phyloP scores from a whole-genome alignment of 225 moss, liverwort and hornwort genomes.

The Sphagnum contortum region DNA sequence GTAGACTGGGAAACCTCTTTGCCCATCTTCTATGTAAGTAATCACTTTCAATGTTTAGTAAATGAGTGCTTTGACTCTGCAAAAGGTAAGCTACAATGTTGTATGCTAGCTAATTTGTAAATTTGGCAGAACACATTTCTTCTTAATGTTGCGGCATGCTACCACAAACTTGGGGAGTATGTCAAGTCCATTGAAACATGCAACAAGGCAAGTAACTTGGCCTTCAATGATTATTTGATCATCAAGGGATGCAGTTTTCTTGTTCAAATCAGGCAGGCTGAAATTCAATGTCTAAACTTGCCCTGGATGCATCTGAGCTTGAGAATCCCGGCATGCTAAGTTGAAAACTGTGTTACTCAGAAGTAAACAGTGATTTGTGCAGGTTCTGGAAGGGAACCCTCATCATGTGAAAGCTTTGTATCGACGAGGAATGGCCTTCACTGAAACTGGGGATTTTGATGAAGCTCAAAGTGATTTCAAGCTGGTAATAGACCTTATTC shows the following conservation, averaged over 20 bases:
- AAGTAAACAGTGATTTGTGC: neutral
- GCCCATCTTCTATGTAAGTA: too few species aligned
- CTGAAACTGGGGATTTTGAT: constrained; percentile 77
- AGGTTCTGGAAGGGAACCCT: constrained; percentile 97
- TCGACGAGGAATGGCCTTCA: constrained; percentile 82
- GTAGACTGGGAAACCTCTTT: neutral
- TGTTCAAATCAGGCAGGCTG: too few species aligned
- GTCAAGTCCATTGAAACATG: constrained; percentile 74
- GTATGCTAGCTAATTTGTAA: too few species aligned
- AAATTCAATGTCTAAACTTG: too few species aligned
- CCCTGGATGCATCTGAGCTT: too few species aligned
- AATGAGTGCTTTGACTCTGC: too few species aligned
- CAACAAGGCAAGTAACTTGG: constrained; percentile 56
- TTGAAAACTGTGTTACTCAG: too few species aligned
- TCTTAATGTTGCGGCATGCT: constrained; percentile 88
- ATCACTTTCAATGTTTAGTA: too few species aligned
- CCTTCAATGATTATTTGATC: too few species aligned
- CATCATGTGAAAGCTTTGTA: constrained; percentile 85
- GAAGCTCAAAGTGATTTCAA: constrained; percentile 91
- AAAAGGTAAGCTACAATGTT: too few species aligned
- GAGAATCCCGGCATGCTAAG: too few species aligned
- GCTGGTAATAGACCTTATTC: constrained; percentile 25
- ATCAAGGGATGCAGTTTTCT: too few species aligned
- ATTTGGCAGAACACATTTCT: constrained; percentile 60
- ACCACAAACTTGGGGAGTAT: constrained; percentile 66